Conservation (phyloP, 2,329 filamentous ascomycete species). For the Phoma sp. region DNA sequence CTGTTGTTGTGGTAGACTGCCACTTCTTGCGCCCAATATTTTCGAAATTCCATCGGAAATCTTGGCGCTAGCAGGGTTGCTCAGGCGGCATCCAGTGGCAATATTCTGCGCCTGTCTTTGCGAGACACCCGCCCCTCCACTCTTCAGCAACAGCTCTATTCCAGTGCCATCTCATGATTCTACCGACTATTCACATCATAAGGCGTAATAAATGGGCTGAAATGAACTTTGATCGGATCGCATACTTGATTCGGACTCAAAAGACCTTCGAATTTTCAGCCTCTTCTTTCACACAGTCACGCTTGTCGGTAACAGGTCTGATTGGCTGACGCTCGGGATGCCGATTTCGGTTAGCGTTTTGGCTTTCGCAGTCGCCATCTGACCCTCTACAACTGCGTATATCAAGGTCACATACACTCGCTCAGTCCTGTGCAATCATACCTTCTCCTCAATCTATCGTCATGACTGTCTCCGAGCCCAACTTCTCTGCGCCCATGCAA, state of each 20-base stretch:
- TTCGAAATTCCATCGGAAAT: conserved; percentile 35
- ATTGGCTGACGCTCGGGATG: conserved; percentile 13
- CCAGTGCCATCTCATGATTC: neutral
- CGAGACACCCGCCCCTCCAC: neutral
- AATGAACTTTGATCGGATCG: neutral
- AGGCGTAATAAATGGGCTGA: neutral
- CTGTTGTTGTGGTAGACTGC: conserved; percentile 19
- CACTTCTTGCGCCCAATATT: conserved; percentile 29
- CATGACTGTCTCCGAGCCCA: conserved; percentile 44
- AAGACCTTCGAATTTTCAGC: neutral
- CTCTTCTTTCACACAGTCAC: conserved; percentile 2
- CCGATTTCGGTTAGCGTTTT: conserved; percentile 5
- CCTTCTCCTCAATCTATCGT: neutral
- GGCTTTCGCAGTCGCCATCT: conserved; percentile 4
- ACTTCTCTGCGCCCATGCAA: conserved; percentile 53
- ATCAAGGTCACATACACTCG: neutral
- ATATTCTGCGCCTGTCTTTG: neutral
- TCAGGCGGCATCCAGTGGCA: too few species aligned
- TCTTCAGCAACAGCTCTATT: neutral
- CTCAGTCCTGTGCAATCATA: neutral
- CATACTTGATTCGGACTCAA: neutral
- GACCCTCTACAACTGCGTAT: neutral
- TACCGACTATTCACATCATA: neutral
- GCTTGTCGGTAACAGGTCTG: conserved; percentile 3
- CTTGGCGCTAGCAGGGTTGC: conserved; percentile 6